Percentiles rank a stretch among this genome's conserved stretches.
Evolutionary conservation across 1,139 yeast species (phyloP).

Genomic region (Protomyces macrosporus): DNA sequence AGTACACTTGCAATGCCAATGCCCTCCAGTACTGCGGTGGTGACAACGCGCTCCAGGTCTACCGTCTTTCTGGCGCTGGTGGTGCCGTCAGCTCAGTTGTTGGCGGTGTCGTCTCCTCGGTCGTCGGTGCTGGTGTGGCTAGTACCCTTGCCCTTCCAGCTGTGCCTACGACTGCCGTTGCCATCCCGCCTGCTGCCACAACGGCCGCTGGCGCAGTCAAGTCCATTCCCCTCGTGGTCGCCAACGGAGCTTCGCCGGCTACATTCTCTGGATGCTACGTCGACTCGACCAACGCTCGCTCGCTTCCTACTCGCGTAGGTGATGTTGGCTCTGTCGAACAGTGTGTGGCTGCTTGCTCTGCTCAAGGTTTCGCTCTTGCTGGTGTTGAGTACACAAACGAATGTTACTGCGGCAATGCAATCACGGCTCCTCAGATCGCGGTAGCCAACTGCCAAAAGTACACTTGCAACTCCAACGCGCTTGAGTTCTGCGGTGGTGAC

Average conservation of each 20-base stretch:
- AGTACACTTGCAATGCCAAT: not conserved
- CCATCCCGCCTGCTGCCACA: not conserved
- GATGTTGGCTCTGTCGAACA: constrained; percentile 7
- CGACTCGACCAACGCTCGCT: constrained; percentile 19
- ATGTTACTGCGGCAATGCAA: constrained; percentile 26
- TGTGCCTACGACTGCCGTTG: no score
- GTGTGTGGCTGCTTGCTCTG: constrained; percentile 14
- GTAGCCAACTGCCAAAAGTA: not conserved
- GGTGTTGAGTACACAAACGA: constrained; percentile 26
- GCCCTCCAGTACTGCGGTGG: not conserved
- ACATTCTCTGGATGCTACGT: constrained; percentile 22
- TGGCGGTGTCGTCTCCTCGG: no score
- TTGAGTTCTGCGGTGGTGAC: constrained; percentile 18
- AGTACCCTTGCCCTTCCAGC: no score
- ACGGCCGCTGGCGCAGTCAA: not conserved
- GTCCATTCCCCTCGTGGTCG: not conserved
- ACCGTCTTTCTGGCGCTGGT: not conserved
- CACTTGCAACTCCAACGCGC: constrained; percentile 12
- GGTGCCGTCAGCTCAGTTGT: not conserved
- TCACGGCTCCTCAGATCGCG: constrained; percentile 24
- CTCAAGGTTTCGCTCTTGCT: constrained; percentile 21
- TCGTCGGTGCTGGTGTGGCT: no score
- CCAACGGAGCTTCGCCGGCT: not conserved
- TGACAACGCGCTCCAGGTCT: not conserved
- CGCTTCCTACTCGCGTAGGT: not conserved